Base-by-base conservation (phyloP, 306 rosid genomes). In the Gillenia trifoliata region DNA sequence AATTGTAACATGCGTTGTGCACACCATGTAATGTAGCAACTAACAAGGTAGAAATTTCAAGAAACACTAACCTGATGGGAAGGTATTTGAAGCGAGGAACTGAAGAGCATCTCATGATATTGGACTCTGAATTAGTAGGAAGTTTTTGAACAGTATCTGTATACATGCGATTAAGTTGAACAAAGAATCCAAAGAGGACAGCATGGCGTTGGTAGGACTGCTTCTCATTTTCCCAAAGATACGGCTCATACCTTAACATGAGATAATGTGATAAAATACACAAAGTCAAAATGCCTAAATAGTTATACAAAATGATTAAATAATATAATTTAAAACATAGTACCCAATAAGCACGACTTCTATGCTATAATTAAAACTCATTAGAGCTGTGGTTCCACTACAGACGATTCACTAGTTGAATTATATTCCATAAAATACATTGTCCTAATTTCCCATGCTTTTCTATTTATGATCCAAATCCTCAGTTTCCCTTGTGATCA, bases 31-130 rank as follows among this genome's bases (percentile, higher is more conserved):
- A 71, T 16, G 49, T 25, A 66, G 69, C 66, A 50, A 56, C 20
- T 11, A 59, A 75, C 57, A 69, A 68, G 64, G 66, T 45, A 79
- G 13, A 8, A 64, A 72, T 74, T 17, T 66, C 55, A 47, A 71
- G 40, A 79, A 60, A 74, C 70, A 78, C 83, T 73, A 78, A 91
- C 99, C 99, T 94, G 89, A 94, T 94, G 79, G 99, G 99, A 61
- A 94, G 98, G 85, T 92, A 94, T 77, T 94, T 94, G 81, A 94
- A 94, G 74, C 99, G 97, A 78, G 99, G 98, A 74, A 94, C 93
- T 26, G 91, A 83, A 80, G 96, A 86, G 81, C 99, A 94, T 88
- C 99, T 88, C 92, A 94, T 86, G 77, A 89, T 90, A 83, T 94
- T 94, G 68, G 99, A 94, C 80, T 94, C 99, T 63, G 99, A 92